A percentile compares a stretch with the other conserved stretches of the same genome.
phyloP scores from a whole-genome alignment of 225 moss, liverwort and hornwort species.

The Polytrichum formosum region DNA sequence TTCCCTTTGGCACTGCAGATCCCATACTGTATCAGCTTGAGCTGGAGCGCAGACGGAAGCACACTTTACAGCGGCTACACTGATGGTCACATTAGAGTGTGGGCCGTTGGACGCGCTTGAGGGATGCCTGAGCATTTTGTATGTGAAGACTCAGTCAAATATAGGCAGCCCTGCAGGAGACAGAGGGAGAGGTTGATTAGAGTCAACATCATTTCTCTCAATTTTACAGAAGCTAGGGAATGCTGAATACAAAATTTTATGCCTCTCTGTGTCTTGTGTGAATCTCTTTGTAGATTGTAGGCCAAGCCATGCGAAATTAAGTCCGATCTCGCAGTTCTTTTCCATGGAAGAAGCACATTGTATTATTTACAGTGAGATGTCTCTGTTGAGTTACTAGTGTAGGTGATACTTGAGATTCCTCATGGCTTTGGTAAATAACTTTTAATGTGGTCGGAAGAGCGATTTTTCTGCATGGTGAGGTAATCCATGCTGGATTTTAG shows the following conservation, averaged over 20 bases:
- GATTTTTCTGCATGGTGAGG: too few relatives aligned
- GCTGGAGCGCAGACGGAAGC: constrained; percentile 90
- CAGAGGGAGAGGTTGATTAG: constrained; percentile 11
- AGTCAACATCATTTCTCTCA: constrained; percentile 12
- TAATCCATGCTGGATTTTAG: too few relatives aligned
- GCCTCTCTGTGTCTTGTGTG: too few relatives aligned
- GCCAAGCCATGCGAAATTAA: too few relatives aligned
- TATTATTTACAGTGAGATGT: too few relatives aligned
- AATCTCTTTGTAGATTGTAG: too few relatives aligned
- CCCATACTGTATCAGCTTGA: constrained; percentile 81
- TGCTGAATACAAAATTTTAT: neutral
- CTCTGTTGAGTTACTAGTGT: too few relatives aligned
- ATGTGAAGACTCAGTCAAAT: neutral
- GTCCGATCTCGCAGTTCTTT: too few relatives aligned
- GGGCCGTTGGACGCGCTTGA: constrained; percentile 86
- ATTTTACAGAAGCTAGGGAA: constrained; percentile 14
- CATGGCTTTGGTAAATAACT: too few relatives aligned
- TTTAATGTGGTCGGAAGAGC: too few relatives aligned
- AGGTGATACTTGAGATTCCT: too few relatives aligned
- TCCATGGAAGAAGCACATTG: too few relatives aligned
- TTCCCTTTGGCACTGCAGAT: constrained; percentile 22
- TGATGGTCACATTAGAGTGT: constrained; percentile 89
- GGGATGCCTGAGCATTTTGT: neutral
- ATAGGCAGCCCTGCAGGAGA: neutral
- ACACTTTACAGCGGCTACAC: constrained; percentile 92